These are phyloP conservation scores for Teunomyces cretensis DNA, from an alignment of 805 yeast species.

Conservation along the genomic window DNA sequence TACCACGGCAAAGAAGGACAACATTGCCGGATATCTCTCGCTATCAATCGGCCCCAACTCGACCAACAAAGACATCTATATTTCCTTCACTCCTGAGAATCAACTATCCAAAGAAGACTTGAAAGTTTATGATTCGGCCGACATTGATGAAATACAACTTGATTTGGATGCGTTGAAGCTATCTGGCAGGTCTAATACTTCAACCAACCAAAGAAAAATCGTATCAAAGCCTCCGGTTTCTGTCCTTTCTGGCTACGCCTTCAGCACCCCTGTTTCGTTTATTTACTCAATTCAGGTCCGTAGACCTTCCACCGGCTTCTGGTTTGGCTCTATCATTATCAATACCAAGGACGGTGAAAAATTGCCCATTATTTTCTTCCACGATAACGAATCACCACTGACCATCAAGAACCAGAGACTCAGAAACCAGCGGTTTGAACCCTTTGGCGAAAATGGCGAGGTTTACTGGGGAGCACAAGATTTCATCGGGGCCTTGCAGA, in stretches of 20 bases:
- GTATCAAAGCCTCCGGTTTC: constrained; percentile 55
- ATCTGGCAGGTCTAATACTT: neutral
- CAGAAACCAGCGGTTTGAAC: constrained; percentile 67
- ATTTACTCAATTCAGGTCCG: constrained; percentile 81
- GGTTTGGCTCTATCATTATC: constrained; percentile 85
- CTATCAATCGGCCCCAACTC: constrained; percentile 55
- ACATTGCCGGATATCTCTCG: constrained; percentile 74
- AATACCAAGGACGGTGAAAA: constrained; percentile 67
- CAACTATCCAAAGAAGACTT: constrained; percentile 46
- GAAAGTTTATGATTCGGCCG: constrained; percentile 49
- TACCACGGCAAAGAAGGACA: constrained; percentile 67
- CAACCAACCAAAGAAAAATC: constrained; percentile 7
- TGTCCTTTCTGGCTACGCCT: constrained; percentile 62
- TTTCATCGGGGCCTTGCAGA: constrained; percentile 56
- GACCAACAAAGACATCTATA: constrained; percentile 53
- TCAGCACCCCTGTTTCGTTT: constrained; percentile 57
- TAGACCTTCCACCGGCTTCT: constrained; percentile 81
- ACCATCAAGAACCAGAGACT: constrained; percentile 61
- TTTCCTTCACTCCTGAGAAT: constrained; percentile 70
- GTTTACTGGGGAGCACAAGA: constrained; percentile 93
- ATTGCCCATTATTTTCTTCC: constrained; percentile 86
- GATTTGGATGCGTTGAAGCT: constrained; percentile 21
- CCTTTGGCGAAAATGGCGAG: constrained; percentile 56
- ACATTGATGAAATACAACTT: constrained; percentile 34
- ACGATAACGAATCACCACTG: constrained; percentile 82